Base-by-base conservation (phyloP, 2,329 filamentous ascomycete species). In the Canariomyces notabilis region DNA sequence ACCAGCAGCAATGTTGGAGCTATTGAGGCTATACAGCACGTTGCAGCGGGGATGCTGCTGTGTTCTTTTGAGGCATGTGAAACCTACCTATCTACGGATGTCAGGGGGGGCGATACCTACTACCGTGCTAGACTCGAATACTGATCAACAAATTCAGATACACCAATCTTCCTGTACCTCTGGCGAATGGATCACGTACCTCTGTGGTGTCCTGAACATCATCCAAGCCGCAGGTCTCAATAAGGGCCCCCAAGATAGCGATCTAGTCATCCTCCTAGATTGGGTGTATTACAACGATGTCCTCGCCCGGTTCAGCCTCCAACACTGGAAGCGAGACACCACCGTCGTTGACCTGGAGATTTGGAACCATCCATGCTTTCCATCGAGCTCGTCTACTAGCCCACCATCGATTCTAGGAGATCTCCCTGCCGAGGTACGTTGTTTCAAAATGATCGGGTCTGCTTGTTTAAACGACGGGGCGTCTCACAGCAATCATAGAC, bases 251-350 rank as follows among this genome's bases (percentile, higher is more conserved):
- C 38, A 51, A 2, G 26, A 49, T 15, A 26, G 19, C 31, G 48
- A 57, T 36, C 16, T 61, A 9, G 51, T 48, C 18, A 33, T 41
- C 11, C 37, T 62, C 16, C 45, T 61, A 23, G 59, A 62, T 41
- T 62, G 59, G 52, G 56, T 62, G 1, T 53, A 61, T 42, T 63
- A 63, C 48, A 53, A 62, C 42, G 57, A 61, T 42, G 55, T 59
- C 2, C 42, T 62, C 6, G 51, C 59, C 6, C 58, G 56, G 32
- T 64, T 63, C 43, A 53, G 53, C 14, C 38, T 58, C 1, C 48
- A 39, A 33, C 56, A 62, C 39, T 62, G 59, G 61, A 39, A 52
- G 8, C 51, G 51, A 9, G 46, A 51, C 4, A 9, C 38, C 15
- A 26, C 6, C 4, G 12, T 9, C 16, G 29, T 43, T 7, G 22